Percentiles rank a stretch among this genome's conserved stretches.
Evolutionary conservation across 352 stramenopile genomes (phyloP).

Genomic region (Phytophthora multivora): DNA sequence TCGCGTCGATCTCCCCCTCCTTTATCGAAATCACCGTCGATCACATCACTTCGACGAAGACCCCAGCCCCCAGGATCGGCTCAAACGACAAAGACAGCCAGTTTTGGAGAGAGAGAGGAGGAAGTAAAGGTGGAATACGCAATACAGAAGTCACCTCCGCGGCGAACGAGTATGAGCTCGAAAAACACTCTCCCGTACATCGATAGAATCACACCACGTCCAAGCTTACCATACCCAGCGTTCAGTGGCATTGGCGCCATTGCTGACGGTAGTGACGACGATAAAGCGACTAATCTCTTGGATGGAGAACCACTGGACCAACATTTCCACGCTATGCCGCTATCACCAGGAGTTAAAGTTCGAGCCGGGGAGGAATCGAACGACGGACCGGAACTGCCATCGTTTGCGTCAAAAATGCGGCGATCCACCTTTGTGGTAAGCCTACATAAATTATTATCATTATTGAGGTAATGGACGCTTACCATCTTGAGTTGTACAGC

Average conservation of each 20-base stretch:
- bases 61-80: conserved; percentile 8
- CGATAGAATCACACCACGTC: conserved; percentile 2
- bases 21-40: conserved; percentile 11
- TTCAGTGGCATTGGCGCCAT: conserved; percentile 5
- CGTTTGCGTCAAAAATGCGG: conserved; percentile 33
- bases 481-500: conserved; percentile 9
- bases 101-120: conserved; percentile 23
- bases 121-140: conserved; percentile 29
- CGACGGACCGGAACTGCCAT: conserved; percentile 29
- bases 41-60: conserved; percentile 6
- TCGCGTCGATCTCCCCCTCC: conserved; percentile 7
- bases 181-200: conserved; percentile 22
- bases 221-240: conserved; percentile 3
- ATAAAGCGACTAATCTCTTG: conserved; percentile 3
- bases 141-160: conserved; percentile 5
- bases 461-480: background rate
- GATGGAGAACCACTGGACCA: conserved; percentile 25
- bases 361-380: conserved; percentile 27
- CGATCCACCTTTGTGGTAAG: conserved; percentile 41
- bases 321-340: conserved; percentile 33
- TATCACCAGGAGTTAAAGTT: conserved; percentile 42
- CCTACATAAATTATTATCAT: background rate
- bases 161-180: conserved; percentile 1
- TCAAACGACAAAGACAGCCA: conserved; percentile 1
- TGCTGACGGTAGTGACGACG: background rate